A percentile compares a stretch with the other conserved stretches of the same genome.
These are phyloP conservation scores for Cladosporium cucumerinum DNA, from an alignment of 2,329 filamentous ascomycete genomes.

Conservation along the genomic window DNA sequence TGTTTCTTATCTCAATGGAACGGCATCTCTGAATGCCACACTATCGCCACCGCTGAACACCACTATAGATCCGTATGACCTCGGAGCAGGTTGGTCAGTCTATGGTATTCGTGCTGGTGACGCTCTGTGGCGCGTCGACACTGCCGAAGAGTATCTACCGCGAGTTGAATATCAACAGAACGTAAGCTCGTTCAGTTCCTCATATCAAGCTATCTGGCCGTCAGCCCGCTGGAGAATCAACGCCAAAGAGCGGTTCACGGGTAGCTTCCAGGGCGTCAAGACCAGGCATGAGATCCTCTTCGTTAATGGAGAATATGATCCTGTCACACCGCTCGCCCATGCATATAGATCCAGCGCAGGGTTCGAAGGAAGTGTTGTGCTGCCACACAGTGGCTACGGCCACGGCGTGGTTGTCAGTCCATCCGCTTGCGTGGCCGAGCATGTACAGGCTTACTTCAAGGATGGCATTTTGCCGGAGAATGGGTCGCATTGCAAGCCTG, in stretches of 20 bases:
- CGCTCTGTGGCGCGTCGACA: neutral
- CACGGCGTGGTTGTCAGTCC: slow-evolving; percentile 35
- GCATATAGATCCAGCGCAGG: slow-evolving; percentile 42
- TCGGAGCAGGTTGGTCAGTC: neutral
- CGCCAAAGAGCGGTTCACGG: slow-evolving; percentile 20
- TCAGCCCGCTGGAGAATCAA: neutral
- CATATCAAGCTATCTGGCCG: neutral
- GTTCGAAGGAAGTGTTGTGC: slow-evolving; percentile 45
- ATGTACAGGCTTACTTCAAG: slow-evolving; percentile 1
- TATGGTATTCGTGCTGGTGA: neutral
- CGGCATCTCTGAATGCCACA: neutral
- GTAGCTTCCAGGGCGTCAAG: slow-evolving; percentile 19
- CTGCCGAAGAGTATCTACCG: neutral
- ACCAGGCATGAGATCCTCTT: slow-evolving; percentile 55
- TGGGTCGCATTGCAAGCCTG: neutral
- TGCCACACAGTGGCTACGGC: slow-evolving; percentile 41
- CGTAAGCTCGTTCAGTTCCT: neutral
- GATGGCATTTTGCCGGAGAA: neutral
- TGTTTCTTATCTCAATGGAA: neutral
- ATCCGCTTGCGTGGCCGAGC: slow-evolving; percentile 33
- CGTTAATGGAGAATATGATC: slow-evolving; percentile 56
- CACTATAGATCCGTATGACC: neutral
- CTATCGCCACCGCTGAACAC: neutral
- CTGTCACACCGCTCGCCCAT: slow-evolving; percentile 55
- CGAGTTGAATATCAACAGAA: neutral